Evolutionary conservation across 352 stramenopile species (phyloP), one percentile per base, ranked within the genome.

Genomic region (Peronospora farinosa): DNA sequence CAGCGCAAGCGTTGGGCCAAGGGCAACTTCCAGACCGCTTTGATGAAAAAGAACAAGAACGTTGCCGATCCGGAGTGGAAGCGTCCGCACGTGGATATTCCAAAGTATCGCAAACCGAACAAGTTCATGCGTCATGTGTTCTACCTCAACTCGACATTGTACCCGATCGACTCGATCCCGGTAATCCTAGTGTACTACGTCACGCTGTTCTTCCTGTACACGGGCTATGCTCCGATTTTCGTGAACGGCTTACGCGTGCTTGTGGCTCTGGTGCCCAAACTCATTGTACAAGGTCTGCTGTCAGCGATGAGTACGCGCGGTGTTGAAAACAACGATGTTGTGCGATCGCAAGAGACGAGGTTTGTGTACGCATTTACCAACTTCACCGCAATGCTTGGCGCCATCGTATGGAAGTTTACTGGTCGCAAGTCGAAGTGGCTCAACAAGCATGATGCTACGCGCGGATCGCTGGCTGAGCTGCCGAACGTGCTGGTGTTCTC

Each of bases 331-430:
- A 78, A 77, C 44, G 81, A 92, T 51, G 78, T 90, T 7, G 69
- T 90, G 36, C 81, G 81, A 13, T 87, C 74, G 3, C 78, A 90
- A 60, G 77, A 92, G 43, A 81, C 76, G 6, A 81, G 73, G 50
- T 92, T 87, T 46, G 75, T 79, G 40, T 92, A 92, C 58, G 81
- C 78, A 11, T 92, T 92, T 54, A 88, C 73, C 7, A 84, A 90
- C 58, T 84, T 73, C 36, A 75, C 75, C 7, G 81, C 81, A 19
- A 78, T 92, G 74, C 67, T 86, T 13, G 77, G 63, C 10, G 78
- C 81, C 3, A 62, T 92, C n/a, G 75, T 71, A 62, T 92, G 81
- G 81, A 92, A 90, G 70, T 51, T 90, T 27, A 88, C 78, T 49
- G 81, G 77, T 28, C 73, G 74, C 36, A 81, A 88, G 67, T 73